Base-by-base conservation (phyloP, 768 basidiomycete species). In the Tulasnella sp. region DNA sequence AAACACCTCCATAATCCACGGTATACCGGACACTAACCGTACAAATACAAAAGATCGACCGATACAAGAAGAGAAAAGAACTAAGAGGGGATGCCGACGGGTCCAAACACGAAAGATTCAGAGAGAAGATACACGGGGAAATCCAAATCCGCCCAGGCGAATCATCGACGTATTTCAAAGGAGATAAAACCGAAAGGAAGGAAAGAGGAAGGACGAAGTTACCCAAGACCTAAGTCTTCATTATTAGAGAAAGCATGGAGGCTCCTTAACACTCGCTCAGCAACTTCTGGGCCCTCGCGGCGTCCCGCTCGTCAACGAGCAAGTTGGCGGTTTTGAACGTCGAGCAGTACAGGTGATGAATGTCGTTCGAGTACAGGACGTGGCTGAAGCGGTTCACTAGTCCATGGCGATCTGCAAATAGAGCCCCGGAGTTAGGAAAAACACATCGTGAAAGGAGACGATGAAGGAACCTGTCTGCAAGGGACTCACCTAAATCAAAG, bases 301-400 rank as follows among this genome's bases (percentile, higher is more conserved):
- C 73, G 34, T 77, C 75, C 14, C 63, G 29, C 69, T 75, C 76
- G 36, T 72, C 62, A 5, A 92, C 90, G 76, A 92, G 81, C 37
- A 93, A 79, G 79, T 93, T 92, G 71, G 91, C 91, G 6, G 89
- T 90, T 80, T 90, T 90, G 78, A 87, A 89, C n/a, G 91, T 91
- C 59, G 90, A 90, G 72, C 88, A 89, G 77, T 92, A 92, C 86
- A 92, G 89, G 77, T 91, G 90, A 80, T 91, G 90, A 77, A 93
- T 88, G 12, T 86, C 86, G 76, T 89, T 88, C 75, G 86, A 83
- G 72, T 89, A 88, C 14, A 92, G 84, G 26, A 90, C 85, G 8
- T 86, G 85, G 26, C 91, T 90, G 77, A 90, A 91, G 42, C 87
- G 86, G 78, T 87, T 90, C 63, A 92, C 90, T 8, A 93, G 83